Conservation (phyloP, 192 early-diverging fungal genomes). For the Bifiguratus adelaidae region DNA sequence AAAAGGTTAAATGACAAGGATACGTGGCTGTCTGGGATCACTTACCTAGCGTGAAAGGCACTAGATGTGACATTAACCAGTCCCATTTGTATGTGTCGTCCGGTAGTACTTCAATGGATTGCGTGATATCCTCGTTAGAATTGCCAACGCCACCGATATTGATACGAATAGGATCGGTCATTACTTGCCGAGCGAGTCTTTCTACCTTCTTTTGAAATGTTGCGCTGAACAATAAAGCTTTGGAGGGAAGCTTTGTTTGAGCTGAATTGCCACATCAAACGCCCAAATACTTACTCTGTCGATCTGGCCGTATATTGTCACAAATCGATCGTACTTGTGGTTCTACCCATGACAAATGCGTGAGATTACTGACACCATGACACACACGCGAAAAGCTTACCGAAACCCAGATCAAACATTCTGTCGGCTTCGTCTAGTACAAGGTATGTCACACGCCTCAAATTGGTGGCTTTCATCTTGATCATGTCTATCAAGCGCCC, state of each 20-base stretch:
- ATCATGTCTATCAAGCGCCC: conserved; percentile 83
- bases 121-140: conserved; percentile 69
- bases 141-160: conserved; percentile 58
- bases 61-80: conserved; percentile 55
- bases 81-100: conserved; percentile 65
- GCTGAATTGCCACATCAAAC: too few relatives aligned
- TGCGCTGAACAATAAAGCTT: conserved; percentile 67
- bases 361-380: not conserved
- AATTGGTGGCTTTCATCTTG: conserved; percentile 79
- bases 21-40: not conserved
- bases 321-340: conserved; percentile 34
- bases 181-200: conserved; percentile 55
- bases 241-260: not conserved
- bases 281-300: conserved; percentile 59
- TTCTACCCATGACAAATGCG: conserved; percentile 1
- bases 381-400: conserved; percentile 28
- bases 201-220: conserved; percentile 70
- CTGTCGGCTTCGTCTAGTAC: conserved; percentile 97
- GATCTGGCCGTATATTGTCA: conserved; percentile 69
- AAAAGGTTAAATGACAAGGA: not conserved
- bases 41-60: conserved; percentile 38
- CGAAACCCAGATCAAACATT: conserved; percentile 93
- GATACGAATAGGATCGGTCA: conserved; percentile 62
- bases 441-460: conserved; percentile 69
- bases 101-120: conserved; percentile 44